Conservation (phyloP, 2,329 filamentous ascomycete genomes). For the Onygenales sp. region DNA sequence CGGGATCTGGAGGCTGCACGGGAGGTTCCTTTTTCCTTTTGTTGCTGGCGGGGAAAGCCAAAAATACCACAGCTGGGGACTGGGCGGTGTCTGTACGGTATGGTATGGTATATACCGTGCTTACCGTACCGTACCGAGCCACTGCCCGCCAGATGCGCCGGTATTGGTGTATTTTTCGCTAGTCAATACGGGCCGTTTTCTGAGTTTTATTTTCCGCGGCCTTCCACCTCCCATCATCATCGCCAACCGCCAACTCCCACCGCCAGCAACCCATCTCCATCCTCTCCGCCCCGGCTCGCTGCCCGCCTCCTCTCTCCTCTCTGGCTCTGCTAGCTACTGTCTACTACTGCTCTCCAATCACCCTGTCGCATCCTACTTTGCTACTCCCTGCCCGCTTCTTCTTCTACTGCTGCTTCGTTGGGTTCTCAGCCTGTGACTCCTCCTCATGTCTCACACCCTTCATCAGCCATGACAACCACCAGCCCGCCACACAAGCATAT, state of each 20-base stretch:
- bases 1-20: background rate
- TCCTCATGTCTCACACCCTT: constrained; percentile 10
- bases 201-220: background rate
- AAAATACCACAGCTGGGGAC: background rate
- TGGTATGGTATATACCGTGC: background rate
- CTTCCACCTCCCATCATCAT: background rate
- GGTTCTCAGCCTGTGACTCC: constrained; percentile 4
- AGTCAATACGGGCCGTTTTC: background rate
- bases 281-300: constrained; percentile 16
- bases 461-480: constrained; percentile 9
- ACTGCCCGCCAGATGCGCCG: constrained; percentile 1
- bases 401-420: constrained; percentile 2
- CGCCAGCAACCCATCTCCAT: background rate
- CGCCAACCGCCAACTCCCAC: background rate
- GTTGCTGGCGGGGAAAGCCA: background rate
- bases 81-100: constrained; percentile 1
- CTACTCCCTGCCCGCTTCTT: constrained; percentile 6
- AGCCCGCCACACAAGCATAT: background rate
- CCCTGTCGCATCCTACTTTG: background rate
- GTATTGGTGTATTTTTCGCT: background rate
- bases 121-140: constrained; percentile 3
- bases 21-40: background rate
- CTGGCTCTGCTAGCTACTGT: constrained; percentile 9
- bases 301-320: constrained; percentile 2
- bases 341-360: constrained; percentile 6